Percentiles rank a stretch among this genome's conserved stretches.
These are phyloP conservation scores for Bertia moriformis DNA, from an alignment of 2,329 filamentous ascomycete species.

Conservation along the genomic window DNA sequence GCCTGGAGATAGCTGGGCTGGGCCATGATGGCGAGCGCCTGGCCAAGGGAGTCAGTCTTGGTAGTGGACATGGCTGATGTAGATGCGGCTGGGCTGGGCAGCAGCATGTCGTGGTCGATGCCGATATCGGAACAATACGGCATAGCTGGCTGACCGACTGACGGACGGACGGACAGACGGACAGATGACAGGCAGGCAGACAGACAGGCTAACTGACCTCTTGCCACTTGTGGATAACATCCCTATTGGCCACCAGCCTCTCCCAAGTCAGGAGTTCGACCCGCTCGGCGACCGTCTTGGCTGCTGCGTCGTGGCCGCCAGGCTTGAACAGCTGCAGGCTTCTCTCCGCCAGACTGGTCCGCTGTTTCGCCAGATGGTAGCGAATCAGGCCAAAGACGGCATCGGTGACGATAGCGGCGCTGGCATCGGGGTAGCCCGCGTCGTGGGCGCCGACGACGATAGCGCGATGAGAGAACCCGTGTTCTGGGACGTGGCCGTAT, in stretches of 20 bases:
- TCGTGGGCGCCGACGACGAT: neutral
- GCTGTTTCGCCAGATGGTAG: conserved; percentile 59
- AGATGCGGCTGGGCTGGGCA: neutral
- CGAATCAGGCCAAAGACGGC: conserved; percentile 54
- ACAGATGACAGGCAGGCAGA: conserved; percentile 1
- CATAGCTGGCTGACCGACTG: conserved; percentile 1
- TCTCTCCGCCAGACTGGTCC: conserved; percentile 37
- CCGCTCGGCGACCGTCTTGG: conserved; percentile 40
- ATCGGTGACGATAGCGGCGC: neutral
- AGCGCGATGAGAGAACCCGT: neutral
- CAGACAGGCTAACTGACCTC: conserved; percentile 47
- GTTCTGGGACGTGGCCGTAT: neutral
- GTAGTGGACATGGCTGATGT: neutral
- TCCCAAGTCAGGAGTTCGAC: conserved; percentile 63
- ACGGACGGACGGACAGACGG: conserved; percentile 1
- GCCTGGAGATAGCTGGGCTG: conserved; percentile 63
- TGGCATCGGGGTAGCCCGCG: neutral
- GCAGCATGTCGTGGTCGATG: no score
- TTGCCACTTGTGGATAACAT: conserved; percentile 68
- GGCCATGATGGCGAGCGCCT: conserved; percentile 79
- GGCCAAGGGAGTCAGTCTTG: neutral
- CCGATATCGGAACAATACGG: neutral
- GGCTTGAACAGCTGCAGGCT: conserved; percentile 22
- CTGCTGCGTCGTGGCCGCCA: conserved; percentile 13
- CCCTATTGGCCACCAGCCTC: conserved; percentile 59